phyloP scores from a whole-genome alignment of 257 asterid species.

The Coffea canephora region DNA sequence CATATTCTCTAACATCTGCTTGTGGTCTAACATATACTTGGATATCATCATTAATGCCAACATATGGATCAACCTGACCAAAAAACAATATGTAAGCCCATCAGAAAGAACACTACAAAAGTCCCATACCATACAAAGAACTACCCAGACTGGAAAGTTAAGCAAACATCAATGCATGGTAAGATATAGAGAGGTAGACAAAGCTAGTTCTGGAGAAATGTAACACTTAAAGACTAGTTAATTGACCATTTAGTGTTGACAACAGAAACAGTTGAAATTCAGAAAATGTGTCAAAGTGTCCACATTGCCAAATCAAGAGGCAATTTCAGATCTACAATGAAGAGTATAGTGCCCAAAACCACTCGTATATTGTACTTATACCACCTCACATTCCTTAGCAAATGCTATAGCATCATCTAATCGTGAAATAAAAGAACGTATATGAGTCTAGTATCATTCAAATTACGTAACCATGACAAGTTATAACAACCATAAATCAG shows the following conservation, averaged over 20 bases:
- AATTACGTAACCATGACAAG: neutral
- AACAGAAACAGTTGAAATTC: neutral
- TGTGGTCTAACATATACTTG: conserved; percentile 71
- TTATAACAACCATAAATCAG: neutral
- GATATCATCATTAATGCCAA: conserved; percentile 79
- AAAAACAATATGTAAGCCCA: neutral
- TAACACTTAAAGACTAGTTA: neutral
- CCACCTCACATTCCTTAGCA: neutral
- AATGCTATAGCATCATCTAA: too few relatives aligned
- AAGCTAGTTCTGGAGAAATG: neutral
- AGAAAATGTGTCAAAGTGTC: neutral
- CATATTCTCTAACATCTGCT: conserved; percentile 51
- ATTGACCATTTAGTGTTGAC: neutral
- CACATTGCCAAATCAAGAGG: neutral
- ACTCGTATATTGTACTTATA: too few relatives aligned
- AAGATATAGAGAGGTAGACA: neutral
- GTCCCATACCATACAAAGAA: neutral
- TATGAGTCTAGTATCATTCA: neutral
- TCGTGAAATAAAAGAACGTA: neutral
- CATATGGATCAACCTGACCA: conserved; percentile 72
- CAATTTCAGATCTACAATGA: neutral
- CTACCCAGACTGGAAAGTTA: neutral
- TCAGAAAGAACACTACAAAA: neutral
- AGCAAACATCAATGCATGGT: neutral
- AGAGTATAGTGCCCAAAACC: neutral